Base-by-base conservation (phyloP, 2,329 filamentous ascomycete genomes). In the Claviceps spartinae region DNA sequence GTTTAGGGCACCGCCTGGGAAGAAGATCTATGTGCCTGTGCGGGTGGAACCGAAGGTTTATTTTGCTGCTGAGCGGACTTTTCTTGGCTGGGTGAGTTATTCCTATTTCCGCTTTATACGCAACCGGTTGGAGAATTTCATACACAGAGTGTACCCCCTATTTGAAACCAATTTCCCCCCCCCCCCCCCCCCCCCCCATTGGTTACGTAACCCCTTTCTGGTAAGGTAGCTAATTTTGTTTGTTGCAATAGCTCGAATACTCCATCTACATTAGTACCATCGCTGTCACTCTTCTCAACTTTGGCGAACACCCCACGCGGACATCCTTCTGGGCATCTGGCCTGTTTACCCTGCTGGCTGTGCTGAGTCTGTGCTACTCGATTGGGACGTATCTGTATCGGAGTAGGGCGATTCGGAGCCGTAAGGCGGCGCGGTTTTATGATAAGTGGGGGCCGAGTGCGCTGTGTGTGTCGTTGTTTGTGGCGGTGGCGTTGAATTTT, bases 11-110 rank as follows among this genome's bases (percentile, higher is more conserved):
- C 86, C 86, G 13, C 83, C 81, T 65, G 86, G 86, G 51, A 91
- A 90, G 79, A 87, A 87, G 67, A 97, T 98, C 54, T 91, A 97
- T 62, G 93, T 98, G 24, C 91, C 91, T 14, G 85, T 97, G 52
- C 83, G 93, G 48, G 90, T 98, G 37, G 93, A 98, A 68, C 93
- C 93, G 37, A 98, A 98, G 71, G 93, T 98, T 49, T 95, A 89
- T 68, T 95, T 98, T 65, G 93, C 93, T 22, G 90, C 89, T 1
- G 93, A 98, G 69, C 81, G 93, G 57, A 98, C 93, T 1, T 98
- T 96, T 70, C 77, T 98, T 53, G 87, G 88, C 56, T 98, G 93
- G 89, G 83, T 86, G 70, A 72, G 81, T 46, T 16, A 26, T 34
- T 6, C 14, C 26, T 16, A 9, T 16, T 34, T 11, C 11, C 40